Evolutionary conservation across 495 filamentous ascomycete genomes (phyloP).

Genomic region (Daldinia decipiens): DNA sequence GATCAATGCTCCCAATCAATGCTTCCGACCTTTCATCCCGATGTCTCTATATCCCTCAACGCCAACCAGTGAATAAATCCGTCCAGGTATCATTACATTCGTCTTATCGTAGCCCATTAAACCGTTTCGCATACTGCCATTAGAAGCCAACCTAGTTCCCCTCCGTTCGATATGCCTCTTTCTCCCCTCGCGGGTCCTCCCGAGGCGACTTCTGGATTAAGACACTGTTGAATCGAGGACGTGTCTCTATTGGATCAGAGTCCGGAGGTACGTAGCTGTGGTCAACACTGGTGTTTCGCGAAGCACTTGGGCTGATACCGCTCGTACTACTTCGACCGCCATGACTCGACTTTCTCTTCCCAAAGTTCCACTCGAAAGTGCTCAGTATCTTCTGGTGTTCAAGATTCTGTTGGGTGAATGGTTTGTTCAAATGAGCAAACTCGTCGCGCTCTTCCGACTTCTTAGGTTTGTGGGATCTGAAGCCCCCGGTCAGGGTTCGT

Average conservation of each 20-base stretch:
- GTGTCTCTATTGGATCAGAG: constrained; percentile 18
- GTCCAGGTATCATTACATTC: constrained; percentile 29
- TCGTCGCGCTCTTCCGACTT: constrained; percentile 34
- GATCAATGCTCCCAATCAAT: neutral
- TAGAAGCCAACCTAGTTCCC: neutral
- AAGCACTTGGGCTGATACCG: constrained; percentile 44
- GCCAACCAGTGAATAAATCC: constrained; percentile 8
- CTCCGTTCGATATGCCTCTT: constrained; percentile 4
- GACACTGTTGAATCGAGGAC: constrained; percentile 21
- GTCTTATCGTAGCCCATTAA: constrained; percentile 1
- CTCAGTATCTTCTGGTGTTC: constrained; percentile 46
- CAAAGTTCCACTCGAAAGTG: constrained; percentile 45
- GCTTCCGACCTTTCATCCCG: neutral
- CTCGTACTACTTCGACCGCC: constrained; percentile 39
- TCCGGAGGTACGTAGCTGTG: constrained; percentile 19
- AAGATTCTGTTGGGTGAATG: constrained; percentile 46
- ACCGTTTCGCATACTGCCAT: neutral
- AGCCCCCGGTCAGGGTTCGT: constrained; percentile 26
- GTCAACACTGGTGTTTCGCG: constrained; percentile 41
- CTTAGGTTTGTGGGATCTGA: constrained; percentile 35
- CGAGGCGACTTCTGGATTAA: constrained; percentile 11
- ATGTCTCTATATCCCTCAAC: constrained; percentile 5
- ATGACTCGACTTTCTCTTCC: constrained; percentile 28
- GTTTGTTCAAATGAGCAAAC: constrained; percentile 35
- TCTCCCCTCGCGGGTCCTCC: constrained; percentile 23